These are phyloP conservation scores for Mortierella sp. DNA, from an alignment of 371 early-diverging fungal species.

Conservation along the genomic window DNA sequence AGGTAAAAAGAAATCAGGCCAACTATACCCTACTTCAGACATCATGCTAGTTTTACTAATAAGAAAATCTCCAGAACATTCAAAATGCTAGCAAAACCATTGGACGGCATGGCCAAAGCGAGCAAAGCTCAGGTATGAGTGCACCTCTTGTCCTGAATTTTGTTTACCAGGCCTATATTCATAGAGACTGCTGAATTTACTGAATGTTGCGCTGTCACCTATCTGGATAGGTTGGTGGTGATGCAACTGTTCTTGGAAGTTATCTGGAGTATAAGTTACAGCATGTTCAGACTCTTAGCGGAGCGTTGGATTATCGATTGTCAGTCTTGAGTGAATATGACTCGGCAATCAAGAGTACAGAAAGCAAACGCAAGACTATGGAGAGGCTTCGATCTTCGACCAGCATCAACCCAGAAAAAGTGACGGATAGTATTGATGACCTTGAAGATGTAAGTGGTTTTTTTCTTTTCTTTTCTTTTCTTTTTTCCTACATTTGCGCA, in stretches of 20 bases:
- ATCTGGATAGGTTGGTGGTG: slow-evolving; percentile 42
- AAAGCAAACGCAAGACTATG: slow-evolving; percentile 53
- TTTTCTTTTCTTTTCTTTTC: slow-evolving; percentile 1
- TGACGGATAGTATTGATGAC: slow-evolving; percentile 57
- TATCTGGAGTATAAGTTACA: slow-evolving; percentile 54
- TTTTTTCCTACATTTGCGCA: no score
- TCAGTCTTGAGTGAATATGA: slow-evolving; percentile 52
- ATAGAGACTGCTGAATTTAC: neutral
- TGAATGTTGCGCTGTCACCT: neutral
- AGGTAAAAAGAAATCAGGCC: slow-evolving; percentile 17
- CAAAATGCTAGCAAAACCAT: slow-evolving; percentile 41
- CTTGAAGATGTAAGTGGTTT: slow-evolving; percentile 47
- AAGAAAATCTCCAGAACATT: slow-evolving; percentile 16
- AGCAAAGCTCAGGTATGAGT: slow-evolving; percentile 52
- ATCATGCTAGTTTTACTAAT: neutral
- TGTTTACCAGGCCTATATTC: no score
- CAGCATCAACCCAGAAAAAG: slow-evolving; percentile 53
- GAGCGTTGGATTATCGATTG: slow-evolving; percentile 46
- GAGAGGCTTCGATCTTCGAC: slow-evolving; percentile 50
- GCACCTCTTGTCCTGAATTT: neutral
- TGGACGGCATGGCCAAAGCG: slow-evolving; percentile 50
- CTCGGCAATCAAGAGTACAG: slow-evolving; percentile 42
- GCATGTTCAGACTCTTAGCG: slow-evolving; percentile 47
- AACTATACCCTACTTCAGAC: neutral
- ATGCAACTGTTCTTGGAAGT: slow-evolving; percentile 49